Conservation (phyloP, 2,329 filamentous ascomycete species). For the Fusarium penzigii region DNA sequence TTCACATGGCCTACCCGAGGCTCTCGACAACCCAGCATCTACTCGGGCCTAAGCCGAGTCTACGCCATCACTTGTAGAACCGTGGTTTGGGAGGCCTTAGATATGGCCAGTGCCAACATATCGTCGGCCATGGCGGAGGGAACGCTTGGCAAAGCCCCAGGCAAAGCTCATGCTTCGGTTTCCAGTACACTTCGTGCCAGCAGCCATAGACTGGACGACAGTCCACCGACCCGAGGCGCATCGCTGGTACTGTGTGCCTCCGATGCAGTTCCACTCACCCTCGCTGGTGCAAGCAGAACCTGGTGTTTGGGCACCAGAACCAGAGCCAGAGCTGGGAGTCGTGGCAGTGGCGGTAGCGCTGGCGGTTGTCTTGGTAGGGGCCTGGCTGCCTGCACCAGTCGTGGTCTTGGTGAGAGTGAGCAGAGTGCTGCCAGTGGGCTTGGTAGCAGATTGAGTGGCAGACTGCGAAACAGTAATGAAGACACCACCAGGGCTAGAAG, state of each 20-base stretch:
- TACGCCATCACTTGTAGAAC: background rate
- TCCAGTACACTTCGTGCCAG: conserved; percentile 52
- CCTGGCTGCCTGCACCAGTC: conserved; percentile 11
- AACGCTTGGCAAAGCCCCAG: conserved; percentile 20
- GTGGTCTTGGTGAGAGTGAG: conserved; percentile 26
- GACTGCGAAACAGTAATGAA: conserved; percentile 39
- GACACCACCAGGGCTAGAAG: conserved; percentile 44
- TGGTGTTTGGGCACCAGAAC: conserved; percentile 32
- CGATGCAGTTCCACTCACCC: conserved; percentile 60
- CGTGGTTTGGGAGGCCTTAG: conserved; percentile 9
- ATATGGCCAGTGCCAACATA: conserved; percentile 1
- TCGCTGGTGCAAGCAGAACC: conserved; percentile 52
- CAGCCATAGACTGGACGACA: conserved; percentile 47
- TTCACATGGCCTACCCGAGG: no score
- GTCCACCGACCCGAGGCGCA: conserved; percentile 63
- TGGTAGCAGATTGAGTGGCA: conserved; percentile 19
- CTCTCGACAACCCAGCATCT: background rate
- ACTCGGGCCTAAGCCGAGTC: conserved; percentile 7
- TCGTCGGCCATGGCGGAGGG: conserved; percentile 7
- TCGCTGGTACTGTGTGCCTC: conserved; percentile 58
- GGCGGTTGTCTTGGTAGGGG: conserved; percentile 11
- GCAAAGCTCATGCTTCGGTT: conserved; percentile 29
- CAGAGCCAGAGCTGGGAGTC: conserved; percentile 18
- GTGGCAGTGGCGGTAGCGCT: conserved; percentile 8
- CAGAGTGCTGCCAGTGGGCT: conserved; percentile 19